Base-by-base conservation (phyloP, 306 rosid species). In the Geum urbanum region DNA sequence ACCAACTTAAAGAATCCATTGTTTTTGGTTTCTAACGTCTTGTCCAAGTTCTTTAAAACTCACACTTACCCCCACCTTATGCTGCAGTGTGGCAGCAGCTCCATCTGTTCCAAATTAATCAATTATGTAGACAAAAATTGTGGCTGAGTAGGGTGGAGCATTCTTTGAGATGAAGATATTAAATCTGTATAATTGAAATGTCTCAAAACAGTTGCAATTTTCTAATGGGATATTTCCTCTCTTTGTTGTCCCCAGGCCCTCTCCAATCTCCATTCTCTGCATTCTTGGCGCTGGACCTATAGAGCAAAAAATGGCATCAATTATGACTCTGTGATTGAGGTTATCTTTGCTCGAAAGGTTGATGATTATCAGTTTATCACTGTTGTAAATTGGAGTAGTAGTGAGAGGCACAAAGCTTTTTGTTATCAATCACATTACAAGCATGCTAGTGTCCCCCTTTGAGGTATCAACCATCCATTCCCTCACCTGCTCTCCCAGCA, bases 401-500 rank as follows among this genome's bases (percentile, higher is more conserved):
- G 41, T 6, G 59, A 39, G 24, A 63, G 58, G 44, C 63, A 32
- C 40, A 43, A 19, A 48, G 40, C n/a, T 11, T 60, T n/a, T 61
- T 13, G 15, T 44, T 2, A 55, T 74, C 27, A 49, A 72, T 72
- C 59, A 46, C 56, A 9, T 46, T 22, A 46, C 18, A 72, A 27
- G 85, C 91, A 80, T 74, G 84, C 91, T 35, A 52, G 43, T 88
- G 91, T 82, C 74, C 77, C 85, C 85, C 76, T 80, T 72, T 40
- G 63, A 59, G 89, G 77, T 75, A 81, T 72, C 78, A 72, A 50
- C 9, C 71, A 69, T 65, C 69, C 77, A 76, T 85, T 69, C 53
- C 51, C 69, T 74, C 70, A 2, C 82, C 63, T 43, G 39, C 82
- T 62, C 63, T 74, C 41, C 70, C 27, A 9, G 22, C 71, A 57